These are phyloP conservation scores for Penicillium hordei DNA, from an alignment of 2,329 filamentous ascomycete species.

Conservation along the genomic window DNA sequence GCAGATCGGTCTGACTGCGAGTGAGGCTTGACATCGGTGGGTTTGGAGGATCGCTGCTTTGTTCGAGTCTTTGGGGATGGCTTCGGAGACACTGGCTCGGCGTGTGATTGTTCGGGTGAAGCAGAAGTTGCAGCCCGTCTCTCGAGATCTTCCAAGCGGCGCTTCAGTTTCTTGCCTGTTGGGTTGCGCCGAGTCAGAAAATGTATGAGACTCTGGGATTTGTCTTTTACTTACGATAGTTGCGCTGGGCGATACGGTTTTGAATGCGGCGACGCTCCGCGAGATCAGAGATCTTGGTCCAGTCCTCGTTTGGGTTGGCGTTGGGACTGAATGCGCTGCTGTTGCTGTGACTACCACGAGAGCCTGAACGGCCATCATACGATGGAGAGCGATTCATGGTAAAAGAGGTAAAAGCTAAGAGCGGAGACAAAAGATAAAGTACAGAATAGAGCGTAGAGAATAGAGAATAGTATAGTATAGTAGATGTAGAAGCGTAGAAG, in stretches of 20 bases:
- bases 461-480: not conserved
- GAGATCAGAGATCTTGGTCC: slow-evolving; percentile 98
- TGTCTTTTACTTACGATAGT: slow-evolving; percentile 71
- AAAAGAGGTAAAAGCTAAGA: slow-evolving; percentile 2
- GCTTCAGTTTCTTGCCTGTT: slow-evolving; percentile 66
- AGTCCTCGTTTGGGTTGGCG: slow-evolving; percentile 94
- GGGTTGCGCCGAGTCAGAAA: not conserved
- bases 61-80: slow-evolving; percentile 27
- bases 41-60: slow-evolving; percentile 29
- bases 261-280: slow-evolving; percentile 92
- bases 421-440: slow-evolving; percentile 7
- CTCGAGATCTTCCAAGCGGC: slow-evolving; percentile 64
- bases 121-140: slow-evolving; percentile 61
- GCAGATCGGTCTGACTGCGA: slow-evolving; percentile 33
- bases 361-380: slow-evolving; percentile 35
- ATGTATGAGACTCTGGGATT: not conserved
- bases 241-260: slow-evolving; percentile 95
- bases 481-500: slow-evolving; percentile 3
- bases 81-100: slow-evolving; percentile 49
- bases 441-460: slow-evolving; percentile 1
- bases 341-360: slow-evolving; percentile 70
- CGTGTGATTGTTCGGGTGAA: slow-evolving; percentile 60
- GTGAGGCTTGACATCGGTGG: slow-evolving; percentile 27
- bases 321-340: slow-evolving; percentile 94
- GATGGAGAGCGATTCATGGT: slow-evolving; percentile 35